Base-by-base conservation (phyloP, 83 land plant species). In the Larix sibirica region DNA sequence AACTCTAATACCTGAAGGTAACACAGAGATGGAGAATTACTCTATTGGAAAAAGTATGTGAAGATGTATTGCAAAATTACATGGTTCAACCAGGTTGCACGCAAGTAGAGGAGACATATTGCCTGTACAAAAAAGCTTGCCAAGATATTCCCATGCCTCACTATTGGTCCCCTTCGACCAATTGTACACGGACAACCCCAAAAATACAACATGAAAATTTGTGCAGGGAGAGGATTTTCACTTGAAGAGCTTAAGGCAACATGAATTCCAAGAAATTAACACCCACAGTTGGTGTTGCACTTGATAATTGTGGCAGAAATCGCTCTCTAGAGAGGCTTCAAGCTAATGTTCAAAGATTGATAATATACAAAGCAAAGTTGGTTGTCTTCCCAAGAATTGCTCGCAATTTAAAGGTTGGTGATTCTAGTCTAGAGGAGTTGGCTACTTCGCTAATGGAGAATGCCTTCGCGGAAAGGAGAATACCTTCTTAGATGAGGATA, bases 231-330 rank as follows among this genome's bases (percentile, higher is more conserved):
- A 14, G 95, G 95, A 8, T 93, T 93, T 59, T 82, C 94, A 0
- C 86, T 91, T 33, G 94, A 93, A 84, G 95, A 93, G 86, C 89
- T 93, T 18, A 87, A 92, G 94, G 90, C 83, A n/a, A 93, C 93
- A 28, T 93, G 95, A 2, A 85, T 92, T 59, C 84, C 93, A 92
- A 89, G 85, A 92, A 92, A 81, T 85, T 92, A 33, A 93, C 95
- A 12, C 89, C 88, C 13, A 91, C 95, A 4, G 87, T 92, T 24
- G 95, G 95, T 20, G 91, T 92, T 81, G 89, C 93, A 44, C 91
- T 92, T 16, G 94, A 92, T 77, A 93, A 92, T 67, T 83, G 94
- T 61, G 79, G 95, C 59, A 92, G 83, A 79, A 90, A 92, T 63
- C 77, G 87, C 7, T 90, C 92, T 42, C 65, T 92, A 26, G 94